Evolutionary conservation across 1,284 basidiomycete species (phyloP), one percentile per base, ranked within the genome.

Genomic region (Cryptococcus sp.): DNA sequence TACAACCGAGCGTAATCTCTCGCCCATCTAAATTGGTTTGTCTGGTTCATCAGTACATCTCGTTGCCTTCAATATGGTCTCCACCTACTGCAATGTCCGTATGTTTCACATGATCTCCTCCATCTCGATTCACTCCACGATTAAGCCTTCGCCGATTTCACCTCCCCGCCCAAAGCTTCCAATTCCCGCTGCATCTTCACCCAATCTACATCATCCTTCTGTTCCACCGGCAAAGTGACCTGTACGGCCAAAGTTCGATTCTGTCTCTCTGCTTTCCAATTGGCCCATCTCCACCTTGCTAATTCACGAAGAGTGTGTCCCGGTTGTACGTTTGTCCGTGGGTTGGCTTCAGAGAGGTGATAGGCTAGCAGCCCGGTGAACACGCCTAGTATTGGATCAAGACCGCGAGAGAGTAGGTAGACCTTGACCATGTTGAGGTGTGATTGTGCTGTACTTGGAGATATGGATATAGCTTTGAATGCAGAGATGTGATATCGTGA

Each of bases 271-370:
- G 54, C 50, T 37, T 54, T 60, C 57, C 57, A 66, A 54, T 71
- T 74, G 23, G 59, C 70, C 80, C 81, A 84, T 73, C 88, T 90
- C 89, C 90, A 92, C 30, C 68, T 75, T 14, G 86, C 57, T 38
- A 94, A 82, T 47, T 82, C 79, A 5, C 71, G 59, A 30, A 94
- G 77, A 36, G 82, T 83, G 61, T 89, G 81, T 6, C 86, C 84
- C n/a, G 80, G 78, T 1, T 83, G 79, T 13, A 86, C 81, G 8
- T 83, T 85, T 2, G 86, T 88, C 50, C 90, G 84, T 4, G 90
- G 90, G 73, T 93, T 86, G 42, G 81, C 87, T 73, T 93, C 90
- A 76, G 88, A 83, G 30, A 94, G 82, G 71, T 89, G 85, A 73
- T 86, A 93, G 1, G 90, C 90, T 45, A 92, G 78, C 45, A 86